These are phyloP conservation scores for Pyrenophora seminiperda DNA, from an alignment of 2,329 filamentous ascomycete species.

Conservation along the genomic window DNA sequence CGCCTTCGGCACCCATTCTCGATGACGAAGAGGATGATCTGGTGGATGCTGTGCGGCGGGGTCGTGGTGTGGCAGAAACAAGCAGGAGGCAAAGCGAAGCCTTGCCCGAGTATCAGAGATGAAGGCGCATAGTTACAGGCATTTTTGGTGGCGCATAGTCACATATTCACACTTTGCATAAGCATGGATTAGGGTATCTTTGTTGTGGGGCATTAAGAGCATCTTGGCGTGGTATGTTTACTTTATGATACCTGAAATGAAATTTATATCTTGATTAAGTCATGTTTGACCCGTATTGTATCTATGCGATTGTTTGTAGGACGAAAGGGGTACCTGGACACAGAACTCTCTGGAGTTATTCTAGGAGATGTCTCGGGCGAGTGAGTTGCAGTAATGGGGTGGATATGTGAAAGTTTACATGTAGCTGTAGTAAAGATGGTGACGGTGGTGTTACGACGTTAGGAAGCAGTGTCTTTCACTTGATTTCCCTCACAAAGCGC, in stretches of 20 bases:
- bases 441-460: too few relatives aligned
- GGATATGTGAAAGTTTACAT: too few relatives aligned
- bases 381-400: too few relatives aligned
- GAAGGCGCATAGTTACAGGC: conserved; percentile 7
- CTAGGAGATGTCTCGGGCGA: too few relatives aligned
- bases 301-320: too few relatives aligned
- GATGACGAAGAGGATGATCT: conserved; percentile 44
- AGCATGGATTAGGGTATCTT: background rate
- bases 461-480: conserved; percentile 11
- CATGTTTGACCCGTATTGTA: background rate
- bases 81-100: conserved; percentile 25
- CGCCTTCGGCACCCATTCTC: conserved; percentile 40
- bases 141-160: conserved; percentile 9
- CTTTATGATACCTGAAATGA: background rate
- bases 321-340: too few relatives aligned
- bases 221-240: too few relatives aligned
- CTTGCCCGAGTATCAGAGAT: conserved; percentile 41
- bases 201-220: background rate
- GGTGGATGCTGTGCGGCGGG: conserved; percentile 34
- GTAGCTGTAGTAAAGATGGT: too few relatives aligned
- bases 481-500: conserved; percentile 27
- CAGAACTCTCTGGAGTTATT: too few relatives aligned
- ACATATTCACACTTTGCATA: background rate
- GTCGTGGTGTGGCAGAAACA: conserved; percentile 14
- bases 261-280: background rate